Conservation (phyloP, 2,329 filamentous ascomycete genomes). For the Aspergillus caelatus region DNA sequence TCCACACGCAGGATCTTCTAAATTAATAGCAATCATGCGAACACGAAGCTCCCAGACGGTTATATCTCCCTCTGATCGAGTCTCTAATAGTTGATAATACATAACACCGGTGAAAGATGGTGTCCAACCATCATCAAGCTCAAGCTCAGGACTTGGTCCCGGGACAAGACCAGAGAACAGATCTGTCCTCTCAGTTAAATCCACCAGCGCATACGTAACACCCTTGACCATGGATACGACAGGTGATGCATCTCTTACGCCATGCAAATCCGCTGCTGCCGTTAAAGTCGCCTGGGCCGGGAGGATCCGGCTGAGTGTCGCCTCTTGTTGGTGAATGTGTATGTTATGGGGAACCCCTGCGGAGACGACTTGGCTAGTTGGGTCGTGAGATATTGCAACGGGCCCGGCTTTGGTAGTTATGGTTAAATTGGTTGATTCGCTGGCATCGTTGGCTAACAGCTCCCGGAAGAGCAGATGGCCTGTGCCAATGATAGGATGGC, state of each 20-base stretch:
- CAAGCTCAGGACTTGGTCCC: slow-evolving; percentile 22
- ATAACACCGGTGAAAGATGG: slow-evolving; percentile 32
- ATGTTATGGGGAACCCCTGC: slow-evolving; percentile 4
- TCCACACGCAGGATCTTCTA: slow-evolving; percentile 67
- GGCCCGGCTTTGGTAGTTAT: neutral
- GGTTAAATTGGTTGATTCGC: neutral
- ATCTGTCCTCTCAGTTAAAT: neutral
- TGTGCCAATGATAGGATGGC: slow-evolving; percentile 61
- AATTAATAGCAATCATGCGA: slow-evolving; percentile 33
- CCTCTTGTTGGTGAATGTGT: neutral
- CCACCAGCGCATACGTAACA: neutral
- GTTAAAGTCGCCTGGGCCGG: neutral
- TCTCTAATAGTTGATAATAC: slow-evolving; percentile 27
- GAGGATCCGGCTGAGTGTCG: neutral
- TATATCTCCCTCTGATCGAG: slow-evolving; percentile 18
- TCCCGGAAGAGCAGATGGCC: slow-evolving; percentile 41
- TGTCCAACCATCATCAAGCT: slow-evolving; percentile 32
- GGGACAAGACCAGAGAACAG: slow-evolving; percentile 20
- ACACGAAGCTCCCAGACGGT: slow-evolving; percentile 27
- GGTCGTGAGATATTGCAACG: neutral
- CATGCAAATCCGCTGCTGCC: neutral
- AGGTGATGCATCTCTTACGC: neutral
- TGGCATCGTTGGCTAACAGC: neutral
- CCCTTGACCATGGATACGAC: slow-evolving; percentile 4
- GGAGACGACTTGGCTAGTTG: neutral